Percentiles rank a stretch among this genome's conserved stretches.
These are phyloP conservation scores for Arabidopsis hybrid DNA, from an alignment of 441 rosid species.

Conservation along the genomic window DNA sequence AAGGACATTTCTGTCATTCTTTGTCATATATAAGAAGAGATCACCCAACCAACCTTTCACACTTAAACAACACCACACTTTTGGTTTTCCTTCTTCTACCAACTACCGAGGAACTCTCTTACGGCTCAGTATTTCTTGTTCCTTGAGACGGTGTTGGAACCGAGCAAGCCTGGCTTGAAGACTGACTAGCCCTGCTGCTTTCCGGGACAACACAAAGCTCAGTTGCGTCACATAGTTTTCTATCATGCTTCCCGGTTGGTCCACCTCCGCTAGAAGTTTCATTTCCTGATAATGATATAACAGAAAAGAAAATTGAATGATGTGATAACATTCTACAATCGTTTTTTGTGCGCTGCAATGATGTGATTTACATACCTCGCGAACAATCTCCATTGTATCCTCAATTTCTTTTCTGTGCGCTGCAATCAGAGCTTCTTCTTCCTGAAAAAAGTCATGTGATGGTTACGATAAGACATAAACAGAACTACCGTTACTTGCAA, in stretches of 20 bases:
- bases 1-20: slow-evolving; percentile 22
- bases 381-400: slow-evolving; percentile 88
- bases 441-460: slow-evolving; percentile 47
- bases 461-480: neutral
- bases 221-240: slow-evolving; percentile 92
- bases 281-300: slow-evolving; percentile 67
- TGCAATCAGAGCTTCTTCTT: slow-evolving; percentile 80
- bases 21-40: slow-evolving; percentile 11
- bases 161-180: slow-evolving; percentile 96
- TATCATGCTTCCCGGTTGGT: slow-evolving; percentile 96
- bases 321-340: neutral
- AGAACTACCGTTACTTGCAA: slow-evolving; percentile 28
- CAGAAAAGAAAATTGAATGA: neutral
- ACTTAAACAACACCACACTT: slow-evolving; percentile 29
- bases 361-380: slow-evolving; percentile 59
- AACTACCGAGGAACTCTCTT: slow-evolving; percentile 71
- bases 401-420: slow-evolving; percentile 89
- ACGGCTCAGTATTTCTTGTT: slow-evolving; percentile 92
- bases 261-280: slow-evolving; percentile 96
- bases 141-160: slow-evolving; percentile 96
- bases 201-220: slow-evolving; percentile 86
- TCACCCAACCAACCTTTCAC: slow-evolving; percentile 30
- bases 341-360: neutral
- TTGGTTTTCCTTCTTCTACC: slow-evolving; percentile 17
- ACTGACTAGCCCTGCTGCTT: slow-evolving; percentile 86